phyloP scores from a whole-genome alignment of 139 green algal genomes.

The Tetradesmus obliquus region DNA sequence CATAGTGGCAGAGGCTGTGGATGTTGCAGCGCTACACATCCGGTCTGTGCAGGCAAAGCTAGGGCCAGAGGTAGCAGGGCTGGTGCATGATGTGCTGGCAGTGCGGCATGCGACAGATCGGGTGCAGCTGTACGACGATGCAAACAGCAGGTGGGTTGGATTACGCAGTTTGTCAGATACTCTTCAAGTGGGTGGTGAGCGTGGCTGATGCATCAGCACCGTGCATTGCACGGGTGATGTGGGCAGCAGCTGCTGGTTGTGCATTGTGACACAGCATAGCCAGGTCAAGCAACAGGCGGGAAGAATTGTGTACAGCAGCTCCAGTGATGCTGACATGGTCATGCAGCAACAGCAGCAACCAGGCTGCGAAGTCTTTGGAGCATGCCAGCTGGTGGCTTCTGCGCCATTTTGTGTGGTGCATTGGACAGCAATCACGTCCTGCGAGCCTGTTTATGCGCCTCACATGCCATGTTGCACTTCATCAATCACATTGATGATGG shows the following conservation, averaged over 20 bases:
- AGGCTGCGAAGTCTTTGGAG: too few species aligned
- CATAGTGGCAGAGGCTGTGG: conserved; percentile 81
- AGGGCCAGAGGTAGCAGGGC: conserved; percentile 62
- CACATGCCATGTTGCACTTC: too few species aligned
- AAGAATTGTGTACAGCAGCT: background rate
- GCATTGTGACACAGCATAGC: background rate
- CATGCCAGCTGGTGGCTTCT: too few species aligned
- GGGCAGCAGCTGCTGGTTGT: background rate
- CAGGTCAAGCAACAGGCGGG: background rate
- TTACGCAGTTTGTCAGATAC: too few species aligned
- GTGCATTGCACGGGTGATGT: background rate
- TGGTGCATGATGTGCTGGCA: conserved; percentile 78
- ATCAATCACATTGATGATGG: too few species aligned
- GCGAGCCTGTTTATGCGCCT: too few species aligned
- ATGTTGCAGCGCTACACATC: conserved; percentile 57
- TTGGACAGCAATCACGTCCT: too few species aligned
- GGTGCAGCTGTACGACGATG: conserved; percentile 88
- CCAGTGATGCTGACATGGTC: background rate
- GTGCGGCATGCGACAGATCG: conserved; percentile 74
- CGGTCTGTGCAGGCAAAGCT: conserved; percentile 71
- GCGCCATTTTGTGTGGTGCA: too few species aligned
- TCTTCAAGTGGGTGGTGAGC: too few species aligned
- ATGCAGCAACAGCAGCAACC: too few species aligned
- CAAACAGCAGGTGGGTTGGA: conserved; percentile 67
- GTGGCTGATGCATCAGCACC: background rate